Conservation (phyloP, 306 rosid genomes). For the Pachyrhizus erosus region DNA sequence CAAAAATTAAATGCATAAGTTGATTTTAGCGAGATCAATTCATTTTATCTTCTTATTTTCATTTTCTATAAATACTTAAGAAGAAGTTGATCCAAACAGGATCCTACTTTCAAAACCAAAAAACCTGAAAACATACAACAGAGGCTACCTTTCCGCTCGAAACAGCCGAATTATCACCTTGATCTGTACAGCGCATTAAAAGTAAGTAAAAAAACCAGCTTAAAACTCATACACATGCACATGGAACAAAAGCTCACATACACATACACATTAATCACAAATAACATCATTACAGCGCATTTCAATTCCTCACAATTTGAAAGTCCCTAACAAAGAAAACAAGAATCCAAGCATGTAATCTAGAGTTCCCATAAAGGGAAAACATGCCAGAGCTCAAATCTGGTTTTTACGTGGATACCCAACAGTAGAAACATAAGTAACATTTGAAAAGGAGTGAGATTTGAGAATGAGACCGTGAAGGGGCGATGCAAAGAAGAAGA, state of each 20-base stretch:
- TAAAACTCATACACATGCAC: neutral
- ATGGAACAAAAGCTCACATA: neutral
- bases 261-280: neutral
- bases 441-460: neutral
- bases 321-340: conserved; percentile 5
- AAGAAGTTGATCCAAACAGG: neutral
- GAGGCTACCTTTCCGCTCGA: conserved; percentile 58
- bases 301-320: neutral
- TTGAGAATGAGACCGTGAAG: conserved; percentile 54
- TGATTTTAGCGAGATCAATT: neutral
- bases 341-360: neutral
- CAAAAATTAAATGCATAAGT: neutral
- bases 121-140: conserved; percentile 24
- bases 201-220: conserved; percentile 26
- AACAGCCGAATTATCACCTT: conserved; percentile 45
- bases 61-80: neutral
- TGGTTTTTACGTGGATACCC: neutral
- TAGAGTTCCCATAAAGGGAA: neutral
- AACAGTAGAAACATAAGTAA: neutral
- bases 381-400: neutral
- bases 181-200: conserved; percentile 64
- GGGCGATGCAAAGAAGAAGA: conserved; percentile 72
- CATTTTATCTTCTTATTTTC: neutral
- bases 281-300: neutral
- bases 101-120: conserved; percentile 1